These are phyloP conservation scores for Penicillium arizonense DNA, from an alignment of 495 filamentous ascomycete genomes.

Conservation along the genomic window DNA sequence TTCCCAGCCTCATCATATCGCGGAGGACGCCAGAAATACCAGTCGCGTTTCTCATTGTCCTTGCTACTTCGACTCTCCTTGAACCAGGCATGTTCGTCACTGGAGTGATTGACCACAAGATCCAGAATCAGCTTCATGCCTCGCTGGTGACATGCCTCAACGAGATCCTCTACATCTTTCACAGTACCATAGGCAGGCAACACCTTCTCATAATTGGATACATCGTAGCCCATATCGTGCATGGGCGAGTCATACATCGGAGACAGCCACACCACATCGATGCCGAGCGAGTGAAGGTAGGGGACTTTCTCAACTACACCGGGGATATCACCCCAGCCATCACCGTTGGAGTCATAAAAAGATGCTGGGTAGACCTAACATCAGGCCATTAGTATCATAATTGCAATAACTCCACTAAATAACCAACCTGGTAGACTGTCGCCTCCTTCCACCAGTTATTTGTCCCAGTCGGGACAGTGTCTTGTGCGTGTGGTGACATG, in stretches of 20 bases:
- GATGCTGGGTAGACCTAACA: slow-evolving; percentile 20
- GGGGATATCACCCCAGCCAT: slow-evolving; percentile 58
- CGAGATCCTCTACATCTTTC: slow-evolving; percentile 50
- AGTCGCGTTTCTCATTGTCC: slow-evolving; percentile 47
- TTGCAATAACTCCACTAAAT: slow-evolving; percentile 21
- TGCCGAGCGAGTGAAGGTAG: slow-evolving; percentile 50
- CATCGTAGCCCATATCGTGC: slow-evolving; percentile 49
- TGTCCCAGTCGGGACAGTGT: slow-evolving; percentile 13
- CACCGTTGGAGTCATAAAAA: slow-evolving; percentile 55
- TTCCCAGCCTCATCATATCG: slow-evolving; percentile 45
- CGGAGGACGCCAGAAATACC: slow-evolving; percentile 58
- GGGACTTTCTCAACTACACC: slow-evolving; percentile 54
- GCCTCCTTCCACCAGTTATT: slow-evolving; percentile 42
- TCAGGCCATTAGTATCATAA: too few relatives aligned
- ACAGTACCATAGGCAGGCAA: slow-evolving; percentile 52
- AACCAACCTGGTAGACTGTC: slow-evolving; percentile 46
- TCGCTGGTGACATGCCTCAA: slow-evolving; percentile 43
- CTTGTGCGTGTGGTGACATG: slow-evolving; percentile 17
- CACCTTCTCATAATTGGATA: slow-evolving; percentile 59
- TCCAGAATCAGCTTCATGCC: slow-evolving; percentile 56
- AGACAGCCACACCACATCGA: slow-evolving; percentile 61
- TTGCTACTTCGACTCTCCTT: slow-evolving; percentile 45
- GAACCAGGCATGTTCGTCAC: slow-evolving; percentile 57
- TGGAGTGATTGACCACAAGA: slow-evolving; percentile 58
- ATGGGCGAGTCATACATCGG: slow-evolving; percentile 48